phyloP scores from a whole-genome alignment of 106 monocot genomes.

The Dendrobium nobile region DNA sequence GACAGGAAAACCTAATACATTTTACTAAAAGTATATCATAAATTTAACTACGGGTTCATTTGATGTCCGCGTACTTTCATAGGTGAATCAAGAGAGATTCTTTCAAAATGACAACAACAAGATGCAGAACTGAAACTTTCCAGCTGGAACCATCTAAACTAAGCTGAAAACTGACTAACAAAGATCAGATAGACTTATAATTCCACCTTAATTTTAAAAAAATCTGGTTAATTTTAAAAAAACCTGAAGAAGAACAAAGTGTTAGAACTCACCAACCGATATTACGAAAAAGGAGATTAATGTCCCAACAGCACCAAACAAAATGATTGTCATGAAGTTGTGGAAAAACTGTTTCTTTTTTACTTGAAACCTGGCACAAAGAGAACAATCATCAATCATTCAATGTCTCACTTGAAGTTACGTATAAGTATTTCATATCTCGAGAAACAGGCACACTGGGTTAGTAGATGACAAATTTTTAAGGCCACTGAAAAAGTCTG shows the following conservation, averaged over 20 bases:
- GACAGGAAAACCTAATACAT: background rate
- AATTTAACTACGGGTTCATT: background rate
- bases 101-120: background rate
- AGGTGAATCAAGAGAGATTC: background rate
- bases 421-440: background rate
- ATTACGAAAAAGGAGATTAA: constrained; percentile 79
- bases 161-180: background rate
- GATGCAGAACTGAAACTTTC: background rate
- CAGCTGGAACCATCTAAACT: background rate
- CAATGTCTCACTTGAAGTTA: background rate
- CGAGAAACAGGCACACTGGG: background rate
- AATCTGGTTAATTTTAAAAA: background rate
- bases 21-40: background rate
- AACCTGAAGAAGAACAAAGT: background rate
- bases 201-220: background rate
- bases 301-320: constrained; percentile 90
- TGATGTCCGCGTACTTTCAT: background rate
- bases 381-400: background rate
- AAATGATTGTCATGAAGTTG: constrained; percentile 89
- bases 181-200: background rate
- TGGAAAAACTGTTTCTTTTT: constrained; percentile 99
- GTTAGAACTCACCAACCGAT: constrained; percentile 44
- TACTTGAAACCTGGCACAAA: constrained; percentile 80
- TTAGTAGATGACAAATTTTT: background rate
- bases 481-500: background rate